Conservation (phyloP, 148 eudicot species). For the Chenopodium berlandieri region DNA sequence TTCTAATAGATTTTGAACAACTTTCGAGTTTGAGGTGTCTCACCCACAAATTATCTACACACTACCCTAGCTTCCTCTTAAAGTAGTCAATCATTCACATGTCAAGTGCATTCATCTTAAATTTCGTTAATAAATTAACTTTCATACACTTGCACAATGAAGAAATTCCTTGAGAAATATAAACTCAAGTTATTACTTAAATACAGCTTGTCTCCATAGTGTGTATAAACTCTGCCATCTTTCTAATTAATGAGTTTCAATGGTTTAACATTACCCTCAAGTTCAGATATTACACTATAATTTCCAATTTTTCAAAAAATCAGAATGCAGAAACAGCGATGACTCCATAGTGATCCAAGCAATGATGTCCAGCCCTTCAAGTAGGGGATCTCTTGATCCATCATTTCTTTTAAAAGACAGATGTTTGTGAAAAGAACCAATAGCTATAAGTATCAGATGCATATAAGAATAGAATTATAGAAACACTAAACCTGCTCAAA, state of each 20-base stretch:
- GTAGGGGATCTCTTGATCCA: not conserved
- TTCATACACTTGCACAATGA: not conserved
- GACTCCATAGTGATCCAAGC: not conserved
- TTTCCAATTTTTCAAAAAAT: not conserved
- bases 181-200: not conserved
- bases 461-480: not conserved
- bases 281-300: not conserved
- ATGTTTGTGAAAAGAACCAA: not conserved
- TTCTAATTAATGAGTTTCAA: not conserved
- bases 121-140: not conserved
- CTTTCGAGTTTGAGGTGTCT: not conserved
- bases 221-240: too few species aligned
- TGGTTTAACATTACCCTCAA: not conserved
- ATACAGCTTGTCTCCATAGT: too few species aligned
- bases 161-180: not conserved
- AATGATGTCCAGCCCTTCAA: not conserved
- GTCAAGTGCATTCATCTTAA: not conserved
- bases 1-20: not conserved
- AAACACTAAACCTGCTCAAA: constrained; percentile 35
- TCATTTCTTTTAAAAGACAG: not conserved
- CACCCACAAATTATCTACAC: not conserved
- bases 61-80: not conserved
- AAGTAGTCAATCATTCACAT: not conserved
- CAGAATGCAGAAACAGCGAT: not conserved
- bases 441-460: not conserved